Evolutionary conservation across 192 early-diverging fungal genomes (phyloP), one percentile per base, ranked within the genome.

Genomic region (Coemansia sp.): DNA sequence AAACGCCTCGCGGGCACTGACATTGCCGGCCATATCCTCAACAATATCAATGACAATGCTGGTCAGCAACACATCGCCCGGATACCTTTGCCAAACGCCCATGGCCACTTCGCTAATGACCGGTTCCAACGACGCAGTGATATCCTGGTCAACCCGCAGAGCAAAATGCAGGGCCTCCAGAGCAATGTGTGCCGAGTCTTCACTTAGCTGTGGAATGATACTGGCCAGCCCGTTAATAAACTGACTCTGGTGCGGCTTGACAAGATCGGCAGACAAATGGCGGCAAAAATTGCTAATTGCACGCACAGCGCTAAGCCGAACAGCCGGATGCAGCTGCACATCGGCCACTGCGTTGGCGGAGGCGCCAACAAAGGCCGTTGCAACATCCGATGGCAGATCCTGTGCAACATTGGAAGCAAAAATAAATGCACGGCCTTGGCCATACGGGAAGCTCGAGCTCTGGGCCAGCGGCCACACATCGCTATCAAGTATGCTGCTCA

Each of bases 401-500:
- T 83, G 75, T 16, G 89, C 87, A 84, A 93, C 92, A 65, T 89
- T 84, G 50, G 88, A 89, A 2, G 90, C 85, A 85, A 95, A 95
- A 16, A 94, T 89, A 56, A 98, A 86, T 2, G 93, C 88, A 13
- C 96, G 93, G 4, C 94, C 94, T 73, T 94, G 92, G 61, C 92
- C 83, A 71, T 93, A 93, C 8, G 96, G 96, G 8, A 66, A 72
- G 11, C 86, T 87, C 82, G 70, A 14, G 53, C 72, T 68, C 20
- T 71, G 79, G 1, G 73, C 71, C 57, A 82, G 51, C 48, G 86
- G 85, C 59, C 93, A 81, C 8, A 96, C 90, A 37, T 95, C 88
- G 61, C 89, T 88, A 18, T 91, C 87, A 69, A 96, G 93, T 6
- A 95, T 69, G 32, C 85, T 87, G 59, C 79, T 84, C 32, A 97